A percentile compares a stretch with the other conserved stretches of the same genome.
Evolutionary conservation across 345 rosid species (phyloP).

Genomic region (Boechera retrofracta): DNA sequence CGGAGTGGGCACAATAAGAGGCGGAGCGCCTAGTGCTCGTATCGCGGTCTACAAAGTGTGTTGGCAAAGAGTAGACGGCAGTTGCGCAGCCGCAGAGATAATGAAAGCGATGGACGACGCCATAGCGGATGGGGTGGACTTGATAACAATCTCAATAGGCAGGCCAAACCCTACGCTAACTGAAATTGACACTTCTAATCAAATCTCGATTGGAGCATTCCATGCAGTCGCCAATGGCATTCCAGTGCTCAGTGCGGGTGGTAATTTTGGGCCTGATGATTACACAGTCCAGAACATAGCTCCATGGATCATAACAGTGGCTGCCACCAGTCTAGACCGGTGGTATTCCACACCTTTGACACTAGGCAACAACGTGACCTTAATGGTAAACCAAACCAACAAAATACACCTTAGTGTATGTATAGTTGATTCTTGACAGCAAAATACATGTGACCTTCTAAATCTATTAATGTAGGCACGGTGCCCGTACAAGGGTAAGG

Average conservation of each 20-base stretch:
- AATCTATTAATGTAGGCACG: conserved; percentile 50
- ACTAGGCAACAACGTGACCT: conserved; percentile 50
- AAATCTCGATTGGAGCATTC: conserved; percentile 55
- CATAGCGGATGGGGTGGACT: conserved; percentile 49
- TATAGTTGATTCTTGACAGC: neutral
- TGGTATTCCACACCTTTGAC: conserved; percentile 48
- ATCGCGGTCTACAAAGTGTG: conserved; percentile 61
- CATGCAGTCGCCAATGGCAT: conserved; percentile 58
- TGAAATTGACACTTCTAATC: conserved; percentile 42
- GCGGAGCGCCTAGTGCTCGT: conserved; percentile 60
- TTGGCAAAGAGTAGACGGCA: conserved; percentile 33
- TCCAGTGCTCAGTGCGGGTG: conserved; percentile 50
- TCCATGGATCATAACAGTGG: conserved; percentile 65
- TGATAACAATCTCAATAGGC: conserved; percentile 42
- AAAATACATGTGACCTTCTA: conserved; percentile 7
- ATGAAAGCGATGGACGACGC: conserved; percentile 62
- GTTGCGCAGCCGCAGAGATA: conserved; percentile 48
- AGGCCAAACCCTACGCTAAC: conserved; percentile 36
- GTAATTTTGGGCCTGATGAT: conserved; percentile 50
- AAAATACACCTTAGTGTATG: neutral
- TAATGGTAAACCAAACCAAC: conserved; percentile 27
- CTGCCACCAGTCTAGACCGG: conserved; percentile 57
- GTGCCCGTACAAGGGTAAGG: conserved; percentile 26
- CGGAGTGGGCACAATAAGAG: conserved; percentile 53
- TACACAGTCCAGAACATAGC: conserved; percentile 51